Evolutionary conservation across 2,329 filamentous ascomycete species (phyloP).

Genomic region (Lasiodiplodia hormozganensis): DNA sequence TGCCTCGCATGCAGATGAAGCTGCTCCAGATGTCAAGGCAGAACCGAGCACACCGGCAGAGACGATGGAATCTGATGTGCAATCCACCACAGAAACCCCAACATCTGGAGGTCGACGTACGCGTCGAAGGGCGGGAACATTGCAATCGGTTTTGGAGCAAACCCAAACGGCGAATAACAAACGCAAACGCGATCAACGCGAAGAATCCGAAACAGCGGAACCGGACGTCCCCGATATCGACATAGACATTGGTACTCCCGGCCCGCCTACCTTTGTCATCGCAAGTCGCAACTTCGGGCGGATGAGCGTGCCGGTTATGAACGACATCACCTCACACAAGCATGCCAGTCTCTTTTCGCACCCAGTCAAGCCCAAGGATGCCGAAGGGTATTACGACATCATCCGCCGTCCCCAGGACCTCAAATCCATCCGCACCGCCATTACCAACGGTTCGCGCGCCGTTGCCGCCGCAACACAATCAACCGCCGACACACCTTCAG

Average conservation of each 20-base stretch:
- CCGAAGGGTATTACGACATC: slow-evolving; percentile 59
- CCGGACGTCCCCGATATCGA: slow-evolving; percentile 35
- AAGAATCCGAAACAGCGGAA: slow-evolving; percentile 43
- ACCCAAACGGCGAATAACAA: slow-evolving; percentile 39
- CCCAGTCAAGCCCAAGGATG: slow-evolving; percentile 58
- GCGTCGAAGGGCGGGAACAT: slow-evolving; percentile 38
- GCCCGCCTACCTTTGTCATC: slow-evolving; percentile 43
- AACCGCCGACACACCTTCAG: slow-evolving; percentile 66
- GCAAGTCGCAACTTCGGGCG: slow-evolving; percentile 58
- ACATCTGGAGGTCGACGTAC: slow-evolving; percentile 26
- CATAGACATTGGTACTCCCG: slow-evolving; percentile 35
- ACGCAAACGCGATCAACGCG: slow-evolving; percentile 48
- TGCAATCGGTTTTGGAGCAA: slow-evolving; percentile 36
- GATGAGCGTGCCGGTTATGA: slow-evolving; percentile 57
- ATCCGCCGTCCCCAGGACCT: slow-evolving; percentile 60
- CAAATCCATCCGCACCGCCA: slow-evolving; percentile 58
- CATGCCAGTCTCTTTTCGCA: slow-evolving; percentile 59
- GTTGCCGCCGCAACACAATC: slow-evolving; percentile 60
- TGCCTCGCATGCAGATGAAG: slow-evolving; percentile 52
- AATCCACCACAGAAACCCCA: slow-evolving; percentile 27
- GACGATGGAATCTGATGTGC: slow-evolving; percentile 47
- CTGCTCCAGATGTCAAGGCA: slow-evolving; percentile 54
- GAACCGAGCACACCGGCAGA: slow-evolving; percentile 56
- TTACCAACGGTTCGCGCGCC: slow-evolving; percentile 61
- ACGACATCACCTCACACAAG: slow-evolving; percentile 59